Percentiles rank a stretch among this genome's conserved stretches.
Evolutionary conservation across 345 rosid species (phyloP).

Genomic region (Dovyalis caffra): DNA sequence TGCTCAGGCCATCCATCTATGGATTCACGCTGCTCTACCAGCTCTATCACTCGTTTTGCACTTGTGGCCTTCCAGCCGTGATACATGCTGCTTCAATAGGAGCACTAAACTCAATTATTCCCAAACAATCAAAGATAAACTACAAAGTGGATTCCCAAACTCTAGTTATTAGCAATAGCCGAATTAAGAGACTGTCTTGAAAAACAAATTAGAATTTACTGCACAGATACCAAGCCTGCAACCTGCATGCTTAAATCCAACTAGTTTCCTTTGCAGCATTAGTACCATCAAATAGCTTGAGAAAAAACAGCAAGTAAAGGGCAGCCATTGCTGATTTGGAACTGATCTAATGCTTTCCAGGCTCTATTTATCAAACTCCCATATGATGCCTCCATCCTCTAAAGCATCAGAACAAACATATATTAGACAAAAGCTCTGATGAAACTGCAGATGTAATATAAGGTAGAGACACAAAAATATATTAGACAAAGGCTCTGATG

Average conservation of each 20-base stretch:
- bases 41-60: no score
- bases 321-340: not conserved
- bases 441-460: not conserved
- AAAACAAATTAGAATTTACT: not conserved
- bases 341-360: not conserved
- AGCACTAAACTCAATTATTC: not conserved
- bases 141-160: not conserved
- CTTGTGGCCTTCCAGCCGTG: no score
- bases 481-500: not conserved
- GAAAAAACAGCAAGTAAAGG: not conserved
- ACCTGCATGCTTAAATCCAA: not conserved
- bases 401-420: constrained; percentile 16
- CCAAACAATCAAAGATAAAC: not conserved
- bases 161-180: not conserved
- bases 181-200: not conserved
- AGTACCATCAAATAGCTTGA: not conserved
- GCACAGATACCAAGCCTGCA: not conserved
- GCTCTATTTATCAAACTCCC: constrained; percentile 58
- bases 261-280: not conserved
- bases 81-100: not conserved
- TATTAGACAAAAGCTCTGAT: not conserved
- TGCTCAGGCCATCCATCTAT: no score
- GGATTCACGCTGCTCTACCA: no score
- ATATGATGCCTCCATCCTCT: constrained; percentile 62
- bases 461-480: no score